A percentile compares a stretch with the other conserved stretches of the same genome.
These are phyloP conservation scores for Melastoma malabathricum DNA, from an alignment of 345 rosid genomes.

Conservation along the genomic window DNA sequence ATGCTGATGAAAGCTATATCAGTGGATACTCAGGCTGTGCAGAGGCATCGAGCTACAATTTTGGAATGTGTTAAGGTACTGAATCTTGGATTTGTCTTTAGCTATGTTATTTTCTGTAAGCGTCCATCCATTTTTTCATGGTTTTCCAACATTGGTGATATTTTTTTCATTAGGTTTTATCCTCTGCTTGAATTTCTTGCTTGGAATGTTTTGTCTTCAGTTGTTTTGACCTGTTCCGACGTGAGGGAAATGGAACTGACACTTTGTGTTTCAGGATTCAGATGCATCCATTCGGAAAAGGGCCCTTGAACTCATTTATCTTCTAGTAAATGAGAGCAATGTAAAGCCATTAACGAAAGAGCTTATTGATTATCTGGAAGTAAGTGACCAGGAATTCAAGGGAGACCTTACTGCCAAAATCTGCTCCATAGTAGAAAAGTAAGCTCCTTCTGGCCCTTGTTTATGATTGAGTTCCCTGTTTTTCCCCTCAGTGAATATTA, in stretches of 20 bases:
- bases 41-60: slow-evolving; percentile 88
- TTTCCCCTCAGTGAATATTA: background rate
- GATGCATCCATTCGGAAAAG: slow-evolving; percentile 98
- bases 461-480: background rate
- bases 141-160: background rate
- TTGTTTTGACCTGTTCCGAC: no score
- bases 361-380: slow-evolving; percentile 89
- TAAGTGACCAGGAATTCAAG: slow-evolving; percentile 90
- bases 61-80: slow-evolving; percentile 98
- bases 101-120: slow-evolving; percentile 1
- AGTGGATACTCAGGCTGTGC: slow-evolving; percentile 91
- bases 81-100: background rate
- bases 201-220: no score
- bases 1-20: slow-evolving; percentile 91
- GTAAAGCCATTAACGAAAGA: slow-evolving; percentile 86
- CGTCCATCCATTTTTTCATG: background rate
- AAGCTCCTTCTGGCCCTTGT: slow-evolving; percentile 17
- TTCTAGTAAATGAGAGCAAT: slow-evolving; percentile 81
- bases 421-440: slow-evolving; percentile 95
- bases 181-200: background rate
- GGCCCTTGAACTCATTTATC: slow-evolving; percentile 83
- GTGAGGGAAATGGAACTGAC: no score
- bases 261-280: slow-evolving; percentile 48
- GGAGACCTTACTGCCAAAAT: slow-evolving; percentile 97
- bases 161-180: slow-evolving; percentile 1